Percentiles rank a stretch among this genome's conserved stretches.
Conservation (phyloP, 2,329 filamentous ascomycete genomes). For the Nemania sp. region DNA sequence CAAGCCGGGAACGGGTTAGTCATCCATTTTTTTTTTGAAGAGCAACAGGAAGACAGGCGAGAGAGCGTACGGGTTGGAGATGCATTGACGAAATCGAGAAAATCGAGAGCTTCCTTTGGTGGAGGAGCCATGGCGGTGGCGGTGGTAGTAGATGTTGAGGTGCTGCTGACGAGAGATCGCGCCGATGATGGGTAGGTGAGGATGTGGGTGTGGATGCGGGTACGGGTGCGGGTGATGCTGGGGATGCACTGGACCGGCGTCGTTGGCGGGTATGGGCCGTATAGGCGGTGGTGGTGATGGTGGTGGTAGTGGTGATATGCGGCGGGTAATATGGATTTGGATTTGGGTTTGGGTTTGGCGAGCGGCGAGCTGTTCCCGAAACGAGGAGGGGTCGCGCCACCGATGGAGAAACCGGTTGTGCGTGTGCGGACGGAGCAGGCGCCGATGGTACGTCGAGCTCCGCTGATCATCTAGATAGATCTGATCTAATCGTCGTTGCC, state of each 20-base stretch:
- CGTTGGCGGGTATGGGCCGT: too few species aligned
- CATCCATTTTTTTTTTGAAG: slow-evolving; percentile 1
- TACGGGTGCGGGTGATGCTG: neutral
- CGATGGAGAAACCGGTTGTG: slow-evolving; percentile 34
- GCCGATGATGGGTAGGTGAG: neutral
- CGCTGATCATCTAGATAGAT: slow-evolving; percentile 34
- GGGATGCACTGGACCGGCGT: neutral
- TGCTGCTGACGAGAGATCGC: slow-evolving; percentile 40
- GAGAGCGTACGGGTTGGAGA: slow-evolving; percentile 82
- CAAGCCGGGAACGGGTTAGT: slow-evolving; percentile 36
- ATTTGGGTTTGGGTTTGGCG: neutral
- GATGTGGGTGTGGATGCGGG: too few species aligned
- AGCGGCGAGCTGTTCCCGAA: slow-evolving; percentile 5
- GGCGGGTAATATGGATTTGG: neutral
- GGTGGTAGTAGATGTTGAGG: slow-evolving; percentile 56
- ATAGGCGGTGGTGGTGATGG: neutral
- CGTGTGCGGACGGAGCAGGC: slow-evolving; percentile 33
- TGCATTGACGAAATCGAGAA: slow-evolving; percentile 92
- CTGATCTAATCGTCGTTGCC: neutral
- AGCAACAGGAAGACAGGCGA: neutral
- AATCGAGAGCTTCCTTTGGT: slow-evolving; percentile 76
- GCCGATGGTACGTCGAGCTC: slow-evolving; percentile 30
- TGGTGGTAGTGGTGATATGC: neutral
- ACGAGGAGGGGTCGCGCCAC: slow-evolving; percentile 36
- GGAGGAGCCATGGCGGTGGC: slow-evolving; percentile 65